Conservation (phyloP, 1,284 basidiomycete species). For the Stereum hirsutum region DNA sequence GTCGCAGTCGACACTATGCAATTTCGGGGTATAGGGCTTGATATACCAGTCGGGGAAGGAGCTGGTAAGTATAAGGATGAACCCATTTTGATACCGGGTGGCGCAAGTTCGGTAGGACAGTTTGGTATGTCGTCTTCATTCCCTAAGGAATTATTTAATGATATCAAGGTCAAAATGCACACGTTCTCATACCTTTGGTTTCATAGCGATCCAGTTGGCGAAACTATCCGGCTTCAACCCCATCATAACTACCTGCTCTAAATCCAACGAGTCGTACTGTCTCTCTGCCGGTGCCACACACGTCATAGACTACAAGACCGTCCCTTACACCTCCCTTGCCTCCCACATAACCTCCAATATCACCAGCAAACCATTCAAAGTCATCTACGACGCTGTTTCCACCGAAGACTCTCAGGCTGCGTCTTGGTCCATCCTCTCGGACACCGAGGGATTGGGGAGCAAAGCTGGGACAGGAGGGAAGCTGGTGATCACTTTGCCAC, state of each 20-base stretch:
- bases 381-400: slow-evolving; percentile 21
- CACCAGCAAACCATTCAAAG: slow-evolving; percentile 9
- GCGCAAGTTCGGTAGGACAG: slow-evolving; percentile 21
- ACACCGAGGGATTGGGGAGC: slow-evolving; percentile 7
- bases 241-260: slow-evolving; percentile 26
- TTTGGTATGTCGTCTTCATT: slow-evolving; percentile 12
- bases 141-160: too few species aligned
- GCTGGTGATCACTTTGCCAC: too few species aligned
- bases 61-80: slow-evolving; percentile 15
- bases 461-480: slow-evolving; percentile 3
- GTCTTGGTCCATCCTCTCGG: slow-evolving; percentile 12
- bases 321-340: slow-evolving; percentile 8
- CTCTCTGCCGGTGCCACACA: slow-evolving; percentile 27
- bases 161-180: too few species aligned
- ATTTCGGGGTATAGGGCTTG: slow-evolving; percentile 6
- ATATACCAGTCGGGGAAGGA: slow-evolving; percentile 8
- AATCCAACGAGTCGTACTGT: slow-evolving; percentile 20
- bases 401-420: slow-evolving; percentile 12
- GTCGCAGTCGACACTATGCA: not conserved
- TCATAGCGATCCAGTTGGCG: slow-evolving; percentile 23
- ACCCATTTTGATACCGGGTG: slow-evolving; percentile 21
- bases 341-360: slow-evolving; percentile 11
- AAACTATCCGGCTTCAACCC: slow-evolving; percentile 24
- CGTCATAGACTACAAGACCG: slow-evolving; percentile 20
- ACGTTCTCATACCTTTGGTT: too few species aligned